Percentiles rank a stretch among this genome's conserved stretches.
Evolutionary conservation across 805 yeast species (phyloP).

Genomic region (Yarrowia porcina): DNA sequence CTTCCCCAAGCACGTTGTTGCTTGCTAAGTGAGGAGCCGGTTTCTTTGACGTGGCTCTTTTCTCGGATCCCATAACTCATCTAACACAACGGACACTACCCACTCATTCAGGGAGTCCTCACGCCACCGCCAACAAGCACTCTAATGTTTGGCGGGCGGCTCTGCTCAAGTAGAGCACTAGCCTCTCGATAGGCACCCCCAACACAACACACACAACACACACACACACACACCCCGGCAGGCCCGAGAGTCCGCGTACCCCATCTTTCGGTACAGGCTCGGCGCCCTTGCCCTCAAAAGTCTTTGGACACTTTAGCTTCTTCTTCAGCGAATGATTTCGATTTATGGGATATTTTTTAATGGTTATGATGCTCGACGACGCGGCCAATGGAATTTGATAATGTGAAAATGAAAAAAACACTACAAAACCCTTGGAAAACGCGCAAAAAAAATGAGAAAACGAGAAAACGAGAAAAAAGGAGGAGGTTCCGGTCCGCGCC

Average conservation of each 20-base stretch:
- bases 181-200: neutral
- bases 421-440: neutral
- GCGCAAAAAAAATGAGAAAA: neutral
- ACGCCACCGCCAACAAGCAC: neutral
- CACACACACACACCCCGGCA: too few species aligned
- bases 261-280: neutral
- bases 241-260: neutral
- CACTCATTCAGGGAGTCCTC: neutral
- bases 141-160: neutral
- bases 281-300: neutral
- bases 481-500: neutral
- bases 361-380: neutral
- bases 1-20: slow-evolving; percentile 24
- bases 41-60: too few species aligned
- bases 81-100: neutral
- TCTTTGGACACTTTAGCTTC: slow-evolving; percentile 15
- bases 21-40: neutral
- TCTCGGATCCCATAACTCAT: neutral
- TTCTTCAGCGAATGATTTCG: neutral
- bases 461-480: neutral
- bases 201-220: neutral
- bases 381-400: neutral
- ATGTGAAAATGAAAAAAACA: neutral
- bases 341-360: slow-evolving; percentile 5
- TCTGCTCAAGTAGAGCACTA: neutral